Evolutionary conservation across 768 basidiomycete genomes (phyloP).

Genomic region (Postia placenta): DNA sequence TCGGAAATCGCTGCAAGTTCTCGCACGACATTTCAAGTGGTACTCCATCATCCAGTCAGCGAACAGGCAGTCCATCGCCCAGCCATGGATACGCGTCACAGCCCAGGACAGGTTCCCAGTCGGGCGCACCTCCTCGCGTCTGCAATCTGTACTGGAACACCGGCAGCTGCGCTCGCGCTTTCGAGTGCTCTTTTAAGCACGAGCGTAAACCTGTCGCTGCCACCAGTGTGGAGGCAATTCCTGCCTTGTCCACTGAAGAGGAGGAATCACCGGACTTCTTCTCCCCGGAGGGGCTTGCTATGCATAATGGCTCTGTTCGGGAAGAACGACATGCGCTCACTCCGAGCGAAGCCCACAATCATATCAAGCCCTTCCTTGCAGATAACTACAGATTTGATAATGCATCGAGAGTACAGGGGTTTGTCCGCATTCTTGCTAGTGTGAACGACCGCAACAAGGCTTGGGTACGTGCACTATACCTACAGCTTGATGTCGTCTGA

Average conservation of each 20-base stretch:
- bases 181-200: not conserved
- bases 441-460: constrained; percentile 3
- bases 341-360: constrained; percentile 4
- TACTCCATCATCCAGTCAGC: not conserved
- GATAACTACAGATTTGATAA: constrained; percentile 1
- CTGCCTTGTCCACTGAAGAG: not conserved
- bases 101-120: not conserved
- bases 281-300: constrained; percentile 1
- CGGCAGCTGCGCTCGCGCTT: not conserved
- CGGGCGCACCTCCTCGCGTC: constrained; percentile 7
- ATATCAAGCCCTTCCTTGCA: not conserved
- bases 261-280: constrained; percentile 6
- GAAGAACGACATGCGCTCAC: not conserved
- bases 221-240: not conserved
- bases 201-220: not conserved
- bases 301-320: not conserved
- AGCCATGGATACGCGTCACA: too few relatives aligned
- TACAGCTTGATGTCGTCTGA: too few relatives aligned
- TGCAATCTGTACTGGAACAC: constrained; percentile 1
- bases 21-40: constrained; percentile 7
- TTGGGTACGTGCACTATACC: constrained; percentile 4
- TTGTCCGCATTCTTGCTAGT: not conserved
- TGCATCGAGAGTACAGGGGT: constrained; percentile 1
- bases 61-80: too few relatives aligned
- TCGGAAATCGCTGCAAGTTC: constrained; percentile 9